Evolutionary conservation across 2,329 filamentous ascomycete species (phyloP).

Genomic region (Ascosphaera apis): DNA sequence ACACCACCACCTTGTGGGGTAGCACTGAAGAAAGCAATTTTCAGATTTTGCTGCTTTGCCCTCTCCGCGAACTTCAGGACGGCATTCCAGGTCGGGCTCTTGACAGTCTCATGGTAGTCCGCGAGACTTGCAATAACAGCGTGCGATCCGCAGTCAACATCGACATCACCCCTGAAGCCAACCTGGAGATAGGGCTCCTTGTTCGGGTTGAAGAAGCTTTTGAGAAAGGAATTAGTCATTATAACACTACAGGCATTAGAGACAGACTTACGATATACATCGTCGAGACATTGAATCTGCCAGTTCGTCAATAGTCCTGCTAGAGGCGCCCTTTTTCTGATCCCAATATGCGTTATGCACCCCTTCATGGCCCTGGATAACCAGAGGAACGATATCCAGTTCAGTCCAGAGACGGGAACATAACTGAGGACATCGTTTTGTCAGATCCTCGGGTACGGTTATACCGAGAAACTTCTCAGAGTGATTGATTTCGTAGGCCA

Average conservation of each 20-base stretch:
- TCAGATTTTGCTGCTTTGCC: conserved; percentile 39
- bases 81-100: conserved; percentile 38
- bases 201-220: conserved; percentile 47
- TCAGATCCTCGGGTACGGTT: conserved; percentile 40
- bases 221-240: conserved; percentile 1
- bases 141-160: conserved; percentile 44
- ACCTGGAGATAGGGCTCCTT: conserved; percentile 43
- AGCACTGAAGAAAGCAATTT: conserved; percentile 56
- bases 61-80: conserved; percentile 39
- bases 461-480: conserved; percentile 52
- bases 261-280: conserved; percentile 38
- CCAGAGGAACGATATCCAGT: conserved; percentile 51
- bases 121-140: conserved; percentile 34
- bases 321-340: conserved; percentile 22
- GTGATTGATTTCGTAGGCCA: conserved; percentile 42
- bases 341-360: conserved; percentile 9
- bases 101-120: conserved; percentile 39
- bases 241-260: neutral
- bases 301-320: conserved; percentile 50
- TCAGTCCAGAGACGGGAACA: conserved; percentile 53
- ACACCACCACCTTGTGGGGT: conserved; percentile 69
- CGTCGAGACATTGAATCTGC: conserved; percentile 63
- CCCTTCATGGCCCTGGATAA: conserved; percentile 25
- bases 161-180: conserved; percentile 43
- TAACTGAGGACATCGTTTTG: conserved; percentile 37